Base-by-base conservation (phyloP, 768 basidiomycete species). In the Tylopilus subfusipes region DNA sequence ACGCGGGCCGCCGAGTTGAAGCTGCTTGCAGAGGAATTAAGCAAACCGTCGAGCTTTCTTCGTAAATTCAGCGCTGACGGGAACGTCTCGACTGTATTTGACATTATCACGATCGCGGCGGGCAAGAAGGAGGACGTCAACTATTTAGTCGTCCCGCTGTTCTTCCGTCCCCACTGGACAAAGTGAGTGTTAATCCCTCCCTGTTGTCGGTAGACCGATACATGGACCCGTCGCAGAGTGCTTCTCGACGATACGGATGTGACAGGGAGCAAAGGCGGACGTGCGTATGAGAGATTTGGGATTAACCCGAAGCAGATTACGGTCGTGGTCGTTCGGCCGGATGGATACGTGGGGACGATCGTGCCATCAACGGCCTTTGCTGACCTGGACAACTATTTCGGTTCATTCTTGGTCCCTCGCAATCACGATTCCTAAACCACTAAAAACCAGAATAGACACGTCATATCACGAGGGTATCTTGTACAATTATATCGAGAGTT, bases 311-410 rank as follows among this genome's bases (percentile, higher is more conserved):
- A 52, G 4, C 61, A 56, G 24, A 64, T 72, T 7, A 68, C 73
- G 31, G 44, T 76, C 8, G 72, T 74, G 21, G 59, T 77, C 11
- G 59, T 76, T 40, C 71, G 75, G 11, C 75, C 76, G 5, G 75
- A 77, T 52, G 74, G 76, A 33, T 76, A 74, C 51, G 68, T 76
- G 2, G 75, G 75, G 16, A 63, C 65, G 40, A 52, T 76, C 25
- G 65, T 61, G n/a, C 67, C 71, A 13, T 64, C 70, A 21, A 57
- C 42, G 19, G 60, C 53, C 16, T 12, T 65, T 38, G 50, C 40
- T 6, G 73, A 75, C n/a, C 43, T 88, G 42, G 69, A 75, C 30
- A 21, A 22, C 2, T 87, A 86, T 61, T 82, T 88, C 36, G 61
- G 65, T 1, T 63, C 65, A 1, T 84, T 86, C 61, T 68, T 78